Percentiles rank a stretch among this genome's conserved stretches.
These are phyloP conservation scores for Leccinum solheimii DNA, from an alignment of 1,284 basidiomycete species.

Conservation along the genomic window DNA sequence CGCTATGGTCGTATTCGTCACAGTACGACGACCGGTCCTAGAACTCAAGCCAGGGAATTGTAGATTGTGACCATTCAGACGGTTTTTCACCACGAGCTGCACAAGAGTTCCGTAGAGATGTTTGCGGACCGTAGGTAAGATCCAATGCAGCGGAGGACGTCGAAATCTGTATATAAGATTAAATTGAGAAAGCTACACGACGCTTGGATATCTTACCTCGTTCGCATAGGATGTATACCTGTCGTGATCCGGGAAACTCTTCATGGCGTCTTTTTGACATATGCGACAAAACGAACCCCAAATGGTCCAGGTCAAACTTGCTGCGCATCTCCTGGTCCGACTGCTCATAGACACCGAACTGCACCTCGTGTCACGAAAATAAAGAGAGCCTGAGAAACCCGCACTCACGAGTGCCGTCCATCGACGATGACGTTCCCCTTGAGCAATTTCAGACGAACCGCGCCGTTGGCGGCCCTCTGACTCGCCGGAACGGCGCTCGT, in stretches of 20 bases:
- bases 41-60: conserved; percentile 49
- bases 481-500: too few relatives aligned
- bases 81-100: conserved; percentile 67
- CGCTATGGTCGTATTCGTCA: conserved; percentile 71
- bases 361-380: too few relatives aligned
- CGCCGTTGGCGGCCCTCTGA: too few relatives aligned
- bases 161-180: conserved; percentile 56
- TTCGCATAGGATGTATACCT: conserved; percentile 67
- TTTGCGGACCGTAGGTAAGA: conserved; percentile 85
- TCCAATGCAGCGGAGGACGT: conserved; percentile 92
- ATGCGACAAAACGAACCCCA: conserved; percentile 16
- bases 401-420: too few relatives aligned
- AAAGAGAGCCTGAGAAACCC: too few relatives aligned
- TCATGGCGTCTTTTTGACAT: conserved; percentile 73
- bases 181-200: conserved; percentile 4
- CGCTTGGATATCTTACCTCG: conserved; percentile 52
- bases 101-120: conserved; percentile 66
- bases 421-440: too few relatives aligned
- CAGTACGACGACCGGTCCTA: conserved; percentile 62
- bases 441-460: too few relatives aligned
- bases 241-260: conserved; percentile 90
- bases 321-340: conserved; percentile 89
- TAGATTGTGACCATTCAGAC: conserved; percentile 94
- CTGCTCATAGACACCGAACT: conserved; percentile 50
- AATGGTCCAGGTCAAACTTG: conserved; percentile 42